Conservation (phyloP, 257 asterid species). For the Solanum pennellii region DNA sequence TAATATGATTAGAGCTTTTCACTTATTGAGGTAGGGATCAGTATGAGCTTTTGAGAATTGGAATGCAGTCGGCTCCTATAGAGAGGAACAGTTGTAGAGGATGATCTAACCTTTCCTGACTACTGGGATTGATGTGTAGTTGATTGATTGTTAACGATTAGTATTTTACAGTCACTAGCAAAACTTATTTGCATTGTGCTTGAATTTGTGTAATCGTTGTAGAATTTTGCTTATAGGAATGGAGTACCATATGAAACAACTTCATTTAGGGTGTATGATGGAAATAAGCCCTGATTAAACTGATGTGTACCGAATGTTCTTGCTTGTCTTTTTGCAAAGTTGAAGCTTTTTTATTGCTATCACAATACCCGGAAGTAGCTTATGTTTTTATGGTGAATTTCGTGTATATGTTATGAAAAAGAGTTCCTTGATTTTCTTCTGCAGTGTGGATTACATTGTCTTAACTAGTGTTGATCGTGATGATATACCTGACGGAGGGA, state of each 20-base stretch:
- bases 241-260: background rate
- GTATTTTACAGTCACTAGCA: background rate
- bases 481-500: constrained; percentile 95
- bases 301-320: background rate
- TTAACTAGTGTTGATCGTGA: constrained; percentile 95
- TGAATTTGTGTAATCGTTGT: background rate
- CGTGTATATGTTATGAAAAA: background rate
- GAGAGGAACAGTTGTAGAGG: background rate
- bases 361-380: background rate
- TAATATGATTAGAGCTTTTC: background rate
- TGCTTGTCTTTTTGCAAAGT: background rate
- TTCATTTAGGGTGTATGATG: background rate
- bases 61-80: background rate
- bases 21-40: background rate
- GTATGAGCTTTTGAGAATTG: background rate
- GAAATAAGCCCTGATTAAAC: background rate
- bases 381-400: background rate
- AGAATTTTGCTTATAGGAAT: background rate
- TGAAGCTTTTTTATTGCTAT: background rate
- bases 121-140: background rate
- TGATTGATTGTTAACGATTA: background rate
- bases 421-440: constrained; percentile 9
- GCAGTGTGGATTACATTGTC: constrained; percentile 93
- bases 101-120: background rate
- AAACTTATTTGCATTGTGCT: background rate